Conservation (phyloP, 2,329 filamentous ascomycete genomes). For the Aspergillus hortae region DNA sequence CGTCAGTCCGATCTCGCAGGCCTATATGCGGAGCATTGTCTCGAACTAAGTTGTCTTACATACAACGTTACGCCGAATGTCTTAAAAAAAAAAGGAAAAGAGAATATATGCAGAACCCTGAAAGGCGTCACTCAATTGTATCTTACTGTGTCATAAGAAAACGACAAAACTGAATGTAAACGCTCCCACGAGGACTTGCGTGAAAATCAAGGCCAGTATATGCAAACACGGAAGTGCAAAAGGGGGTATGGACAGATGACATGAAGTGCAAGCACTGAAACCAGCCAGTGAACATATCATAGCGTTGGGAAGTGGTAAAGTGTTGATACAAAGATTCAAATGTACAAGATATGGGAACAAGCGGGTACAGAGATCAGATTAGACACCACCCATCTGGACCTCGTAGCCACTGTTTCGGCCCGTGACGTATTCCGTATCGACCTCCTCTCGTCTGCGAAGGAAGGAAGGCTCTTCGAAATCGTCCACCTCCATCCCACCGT, state of each 20-base stretch:
- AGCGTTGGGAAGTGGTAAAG: background rate
- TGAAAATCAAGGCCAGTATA: conserved; percentile 2
- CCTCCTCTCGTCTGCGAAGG: conserved; percentile 40
- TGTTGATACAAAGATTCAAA: background rate
- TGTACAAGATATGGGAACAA: background rate
- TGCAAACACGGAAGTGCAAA: background rate
- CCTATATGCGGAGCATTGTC: too few relatives aligned
- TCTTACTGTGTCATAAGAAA: background rate
- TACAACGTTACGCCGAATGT: too few relatives aligned
- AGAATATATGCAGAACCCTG: background rate
- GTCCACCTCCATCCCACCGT: conserved; percentile 29
- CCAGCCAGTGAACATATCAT: conserved; percentile 3
- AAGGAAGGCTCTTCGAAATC: conserved; percentile 48
- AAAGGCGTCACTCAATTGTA: background rate
- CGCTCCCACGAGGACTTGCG: background rate
- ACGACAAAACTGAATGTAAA: background rate
- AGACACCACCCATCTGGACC: conserved; percentile 35
- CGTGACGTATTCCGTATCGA: conserved; percentile 26
- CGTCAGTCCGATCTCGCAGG: too few relatives aligned
- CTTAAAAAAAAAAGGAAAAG: background rate
- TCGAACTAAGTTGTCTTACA: too few relatives aligned
- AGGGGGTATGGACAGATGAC: background rate
- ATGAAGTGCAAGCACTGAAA: background rate
- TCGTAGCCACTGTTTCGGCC: conserved; percentile 5
- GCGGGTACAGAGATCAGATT: background rate